Evolutionary conservation across 257 asterid genomes (phyloP).

Genomic region (Ballota nigra): DNA sequence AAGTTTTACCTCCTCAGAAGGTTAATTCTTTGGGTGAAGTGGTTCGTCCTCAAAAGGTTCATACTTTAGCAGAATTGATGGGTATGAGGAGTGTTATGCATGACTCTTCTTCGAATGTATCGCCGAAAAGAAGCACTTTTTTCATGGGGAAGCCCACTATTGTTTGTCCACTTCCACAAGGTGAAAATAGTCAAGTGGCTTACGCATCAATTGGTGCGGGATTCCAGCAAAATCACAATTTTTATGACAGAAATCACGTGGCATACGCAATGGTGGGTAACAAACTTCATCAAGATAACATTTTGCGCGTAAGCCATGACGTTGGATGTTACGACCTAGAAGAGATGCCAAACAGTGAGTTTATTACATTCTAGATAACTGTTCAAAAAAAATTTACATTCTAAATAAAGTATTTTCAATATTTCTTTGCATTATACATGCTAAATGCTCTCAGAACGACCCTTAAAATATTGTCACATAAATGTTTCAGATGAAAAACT

Average conservation of each 20-base stretch:
- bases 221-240: conserved; percentile 27
- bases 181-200: conserved; percentile 27
- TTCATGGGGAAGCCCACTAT: conserved; percentile 6
- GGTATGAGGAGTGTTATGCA: conserved; percentile 25
- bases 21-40: conserved; percentile 17
- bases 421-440: not conserved
- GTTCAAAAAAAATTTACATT: no score
- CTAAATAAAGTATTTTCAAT: not conserved
- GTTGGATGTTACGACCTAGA: conserved; percentile 36
- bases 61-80: conserved; percentile 42
- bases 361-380: not conserved
- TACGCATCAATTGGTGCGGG: conserved; percentile 21
- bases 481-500: not conserved
- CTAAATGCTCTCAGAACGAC: not conserved
- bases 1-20: not conserved
- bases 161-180: conserved; percentile 35
- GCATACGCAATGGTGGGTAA: conserved; percentile 24
- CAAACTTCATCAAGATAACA: conserved; percentile 24
- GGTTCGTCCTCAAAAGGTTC: conserved; percentile 21
- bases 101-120: conserved; percentile 15
- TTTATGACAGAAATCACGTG: conserved; percentile 26
- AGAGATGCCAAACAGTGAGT: conserved; percentile 48
- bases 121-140: conserved; percentile 16
- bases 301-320: conserved; percentile 23
- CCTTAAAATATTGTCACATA: not conserved